Conservation (phyloP, 768 basidiomycete genomes). For the Tricholomella constricta region DNA sequence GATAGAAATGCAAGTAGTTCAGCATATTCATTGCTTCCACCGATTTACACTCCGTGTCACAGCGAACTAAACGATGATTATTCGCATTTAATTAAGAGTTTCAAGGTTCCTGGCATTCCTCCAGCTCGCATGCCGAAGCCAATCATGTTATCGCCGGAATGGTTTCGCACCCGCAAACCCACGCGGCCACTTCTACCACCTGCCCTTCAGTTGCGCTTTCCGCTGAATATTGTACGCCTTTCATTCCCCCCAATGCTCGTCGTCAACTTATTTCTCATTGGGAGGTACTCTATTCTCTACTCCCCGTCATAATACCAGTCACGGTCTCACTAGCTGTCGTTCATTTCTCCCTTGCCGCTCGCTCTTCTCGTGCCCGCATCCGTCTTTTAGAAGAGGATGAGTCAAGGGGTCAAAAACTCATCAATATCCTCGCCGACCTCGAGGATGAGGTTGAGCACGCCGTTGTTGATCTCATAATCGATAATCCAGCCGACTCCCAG, state of each 20-base stretch:
- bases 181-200: conserved; percentile 57
- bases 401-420: conserved; percentile 50
- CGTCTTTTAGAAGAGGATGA: conserved; percentile 60
- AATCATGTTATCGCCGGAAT: conserved; percentile 39
- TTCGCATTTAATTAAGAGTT: conserved; percentile 55
- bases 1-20: conserved; percentile 54
- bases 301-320: conserved; percentile 69
- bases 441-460: conserved; percentile 64
- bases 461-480: conserved; percentile 61
- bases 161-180: conserved; percentile 46
- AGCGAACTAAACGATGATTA: conserved; percentile 64
- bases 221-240: conserved; percentile 66
- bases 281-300: conserved; percentile 52
- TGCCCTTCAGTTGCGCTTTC: conserved; percentile 58
- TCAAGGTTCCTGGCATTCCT: conserved; percentile 44
- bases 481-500: conserved; percentile 25
- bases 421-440: conserved; percentile 55
- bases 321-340: conserved; percentile 54
- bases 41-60: conserved; percentile 1
- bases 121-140: conserved; percentile 42
- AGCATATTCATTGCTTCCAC: neutral
- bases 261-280: neutral
- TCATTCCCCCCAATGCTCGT: neutral
- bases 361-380: conserved; percentile 65
- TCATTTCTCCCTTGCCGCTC: conserved; percentile 59